These are phyloP conservation scores for Cercospora sp. DNA, from an alignment of 2,329 filamentous ascomycete species.

Conservation along the genomic window DNA sequence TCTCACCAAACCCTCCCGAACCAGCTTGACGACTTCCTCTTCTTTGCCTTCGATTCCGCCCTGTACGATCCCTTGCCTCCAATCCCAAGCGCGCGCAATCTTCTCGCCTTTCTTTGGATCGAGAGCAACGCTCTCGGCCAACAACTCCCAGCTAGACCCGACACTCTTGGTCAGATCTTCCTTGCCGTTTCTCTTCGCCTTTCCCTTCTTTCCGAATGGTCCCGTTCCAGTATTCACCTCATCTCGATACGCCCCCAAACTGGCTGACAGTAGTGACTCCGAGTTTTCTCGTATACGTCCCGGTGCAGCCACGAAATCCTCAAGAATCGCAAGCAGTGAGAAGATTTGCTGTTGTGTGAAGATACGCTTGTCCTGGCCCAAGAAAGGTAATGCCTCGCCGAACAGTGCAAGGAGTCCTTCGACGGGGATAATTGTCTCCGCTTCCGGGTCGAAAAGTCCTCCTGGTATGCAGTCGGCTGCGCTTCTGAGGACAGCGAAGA, in stretches of 20 bases:
- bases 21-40: conserved; percentile 21
- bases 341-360: conserved; percentile 34
- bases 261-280: conserved; percentile 32
- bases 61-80: conserved; percentile 27
- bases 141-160: conserved; percentile 34
- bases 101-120: conserved; percentile 17
- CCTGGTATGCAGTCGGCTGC: conserved; percentile 89
- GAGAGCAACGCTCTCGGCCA: conserved; percentile 27
- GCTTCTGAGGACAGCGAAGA: conserved; percentile 81
- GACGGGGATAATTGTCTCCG: conserved; percentile 81
- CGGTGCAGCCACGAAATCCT: conserved; percentile 34
- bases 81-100: conserved; percentile 27
- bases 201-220: conserved; percentile 10
- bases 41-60: conserved; percentile 21
- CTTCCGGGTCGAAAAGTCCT: conserved; percentile 77
- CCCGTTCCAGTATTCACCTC: conserved; percentile 19
- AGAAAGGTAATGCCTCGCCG: conserved; percentile 77
- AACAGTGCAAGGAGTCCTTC: conserved; percentile 82
- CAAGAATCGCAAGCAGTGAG: conserved; percentile 31
- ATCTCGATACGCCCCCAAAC: conserved; percentile 29
- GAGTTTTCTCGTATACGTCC: conserved; percentile 34
- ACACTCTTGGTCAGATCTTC: conserved; percentile 30
- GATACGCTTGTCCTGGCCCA: conserved; percentile 56
- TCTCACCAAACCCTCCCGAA: conserved; percentile 25
- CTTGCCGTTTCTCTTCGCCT: conserved; percentile 21